A percentile compares a stretch with the other conserved stretches of the same genome.
Evolutionary conservation across 1,139 yeast genomes (phyloP).

Genomic region (Trichomonascaceae sp.): DNA sequence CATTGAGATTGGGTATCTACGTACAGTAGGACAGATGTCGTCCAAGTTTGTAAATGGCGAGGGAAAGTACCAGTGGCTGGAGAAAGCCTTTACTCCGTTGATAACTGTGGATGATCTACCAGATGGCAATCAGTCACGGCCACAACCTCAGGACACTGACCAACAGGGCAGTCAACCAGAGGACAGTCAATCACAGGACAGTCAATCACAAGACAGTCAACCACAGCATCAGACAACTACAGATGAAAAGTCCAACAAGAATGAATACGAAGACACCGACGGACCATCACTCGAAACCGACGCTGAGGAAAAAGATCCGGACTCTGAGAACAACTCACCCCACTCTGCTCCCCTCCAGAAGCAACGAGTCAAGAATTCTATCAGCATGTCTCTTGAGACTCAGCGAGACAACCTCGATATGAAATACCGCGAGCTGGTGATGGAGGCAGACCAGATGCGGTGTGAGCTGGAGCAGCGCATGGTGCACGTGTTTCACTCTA

Average conservation of each 20-base stretch:
- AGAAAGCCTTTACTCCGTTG: slow-evolving; percentile 24
- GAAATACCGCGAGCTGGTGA: slow-evolving; percentile 40
- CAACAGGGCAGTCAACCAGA: too few species aligned
- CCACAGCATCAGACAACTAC: background rate
- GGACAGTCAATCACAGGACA: too few species aligned
- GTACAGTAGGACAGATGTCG: slow-evolving; percentile 39
- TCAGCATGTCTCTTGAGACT: slow-evolving; percentile 10
- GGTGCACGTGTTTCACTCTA: slow-evolving; percentile 50
- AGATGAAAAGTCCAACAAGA: background rate
- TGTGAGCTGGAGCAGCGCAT: slow-evolving; percentile 60
- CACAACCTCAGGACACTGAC: background rate
- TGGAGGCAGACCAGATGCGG: slow-evolving; percentile 48
- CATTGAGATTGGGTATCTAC: slow-evolving; percentile 45
- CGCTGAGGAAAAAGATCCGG: background rate
- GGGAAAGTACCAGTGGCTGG: slow-evolving; percentile 66
- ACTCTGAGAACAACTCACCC: background rate
- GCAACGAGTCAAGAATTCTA: slow-evolving; percentile 39
- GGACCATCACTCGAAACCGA: background rate
- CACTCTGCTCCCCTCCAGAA: background rate
- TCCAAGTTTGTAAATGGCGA: slow-evolving; percentile 57
- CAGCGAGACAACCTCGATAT: slow-evolving; percentile 31
- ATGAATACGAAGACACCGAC: background rate
- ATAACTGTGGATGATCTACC: background rate
- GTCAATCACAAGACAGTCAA: too few species aligned
- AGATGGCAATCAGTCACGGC: background rate